A percentile compares a stretch with the other conserved stretches of the same genome.
These are phyloP conservation scores for Irpex sp. DNA, from an alignment of 1,284 basidiomycete genomes.

Conservation along the genomic window DNA sequence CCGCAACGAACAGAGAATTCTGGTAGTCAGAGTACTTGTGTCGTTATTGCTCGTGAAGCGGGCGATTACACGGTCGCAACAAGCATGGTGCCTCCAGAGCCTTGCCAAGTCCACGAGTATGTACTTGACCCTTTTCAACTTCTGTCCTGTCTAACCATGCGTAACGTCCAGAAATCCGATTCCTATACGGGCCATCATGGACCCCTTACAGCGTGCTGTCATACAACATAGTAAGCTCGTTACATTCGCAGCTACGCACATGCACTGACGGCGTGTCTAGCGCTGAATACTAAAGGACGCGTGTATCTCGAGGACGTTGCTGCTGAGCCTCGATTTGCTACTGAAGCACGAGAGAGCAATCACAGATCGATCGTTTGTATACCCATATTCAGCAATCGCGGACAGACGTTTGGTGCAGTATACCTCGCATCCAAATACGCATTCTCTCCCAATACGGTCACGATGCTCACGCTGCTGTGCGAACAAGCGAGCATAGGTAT, in stretches of 20 bases:
- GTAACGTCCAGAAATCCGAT: constrained; percentile 47
- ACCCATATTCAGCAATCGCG: constrained; percentile 68
- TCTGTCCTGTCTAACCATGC: neutral
- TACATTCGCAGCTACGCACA: neutral
- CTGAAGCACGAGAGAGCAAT: constrained; percentile 56
- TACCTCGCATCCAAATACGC: constrained; percentile 58
- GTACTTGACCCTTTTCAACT: constrained; percentile 8
- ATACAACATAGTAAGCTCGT: constrained; percentile 53
- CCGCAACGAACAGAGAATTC: constrained; percentile 45
- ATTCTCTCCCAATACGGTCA: constrained; percentile 58
- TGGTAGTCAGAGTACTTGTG: constrained; percentile 62
- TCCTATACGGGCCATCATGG: constrained; percentile 51
- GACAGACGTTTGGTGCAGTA: constrained; percentile 52
- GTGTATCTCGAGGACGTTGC: constrained; percentile 58
- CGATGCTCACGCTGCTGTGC: constrained; percentile 59
- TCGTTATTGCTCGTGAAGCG: constrained; percentile 63
- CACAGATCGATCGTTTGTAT: constrained; percentile 63
- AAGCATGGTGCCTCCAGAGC: constrained; percentile 53
- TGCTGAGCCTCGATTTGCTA: constrained; percentile 60
- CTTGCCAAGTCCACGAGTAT: constrained; percentile 68
- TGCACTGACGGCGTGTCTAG: constrained; percentile 28
- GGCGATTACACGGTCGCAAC: constrained; percentile 70
- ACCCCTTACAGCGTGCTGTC: constrained; percentile 61
- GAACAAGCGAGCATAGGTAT: constrained; percentile 74
- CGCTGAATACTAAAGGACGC: constrained; percentile 60